Conservation (phyloP, 2,329 filamentous ascomycete genomes). For the Paracorniculantispora psalliotae region DNA sequence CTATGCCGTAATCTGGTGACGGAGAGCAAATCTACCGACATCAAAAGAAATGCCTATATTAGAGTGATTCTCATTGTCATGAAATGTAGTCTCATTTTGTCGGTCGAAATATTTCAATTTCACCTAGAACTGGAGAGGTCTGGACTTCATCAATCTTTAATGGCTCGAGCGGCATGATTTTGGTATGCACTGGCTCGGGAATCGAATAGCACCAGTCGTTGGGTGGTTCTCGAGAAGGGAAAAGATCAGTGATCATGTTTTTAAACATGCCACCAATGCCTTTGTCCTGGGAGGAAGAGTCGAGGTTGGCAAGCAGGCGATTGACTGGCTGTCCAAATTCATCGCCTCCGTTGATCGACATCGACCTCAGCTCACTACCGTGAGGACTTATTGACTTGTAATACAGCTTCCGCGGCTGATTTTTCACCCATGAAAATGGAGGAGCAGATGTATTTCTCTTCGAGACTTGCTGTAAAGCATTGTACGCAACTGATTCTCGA, state of each 20-base stretch:
- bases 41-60: too few species aligned
- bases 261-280: too few species aligned
- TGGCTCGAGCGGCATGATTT: background rate
- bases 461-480: slow-evolving; percentile 6
- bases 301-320: too few species aligned
- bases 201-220: background rate
- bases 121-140: slow-evolving; percentile 1
- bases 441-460: slow-evolving; percentile 17
- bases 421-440: slow-evolving; percentile 31
- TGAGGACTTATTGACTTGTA: background rate
- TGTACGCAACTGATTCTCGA: background rate
- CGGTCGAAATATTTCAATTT: background rate
- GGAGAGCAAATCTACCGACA: too few species aligned
- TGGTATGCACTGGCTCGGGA: background rate
- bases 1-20: background rate
- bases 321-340: too few species aligned
- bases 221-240: background rate
- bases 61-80: too few species aligned
- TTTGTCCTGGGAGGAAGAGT: too few species aligned
- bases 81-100: background rate
- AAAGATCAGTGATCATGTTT: background rate
- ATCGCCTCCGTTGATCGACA: too few species aligned
- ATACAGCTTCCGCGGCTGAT: slow-evolving; percentile 26
- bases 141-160: slow-evolving; percentile 3
- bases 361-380: too few species aligned